A percentile compares a stretch with the other conserved stretches of the same genome.
Evolutionary conservation across 257 asterid species (phyloP).

Genomic region (Asclepias syriaca): DNA sequence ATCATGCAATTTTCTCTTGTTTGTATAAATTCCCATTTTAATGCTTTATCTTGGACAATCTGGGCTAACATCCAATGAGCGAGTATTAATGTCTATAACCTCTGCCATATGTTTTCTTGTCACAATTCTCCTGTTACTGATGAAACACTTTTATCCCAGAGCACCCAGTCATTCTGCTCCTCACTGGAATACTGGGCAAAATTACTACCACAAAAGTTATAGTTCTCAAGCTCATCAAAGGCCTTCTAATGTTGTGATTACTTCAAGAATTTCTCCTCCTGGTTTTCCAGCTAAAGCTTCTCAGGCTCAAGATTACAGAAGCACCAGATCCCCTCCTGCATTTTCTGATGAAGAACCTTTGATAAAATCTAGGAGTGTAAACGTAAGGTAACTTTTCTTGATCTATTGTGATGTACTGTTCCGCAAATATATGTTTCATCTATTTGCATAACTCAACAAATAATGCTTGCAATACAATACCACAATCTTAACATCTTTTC

Average conservation of each 20-base stretch:
- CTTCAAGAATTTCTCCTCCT: slow-evolving; percentile 24
- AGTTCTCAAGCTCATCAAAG: slow-evolving; percentile 38
- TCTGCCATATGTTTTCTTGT: not conserved
- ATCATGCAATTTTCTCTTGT: not conserved
- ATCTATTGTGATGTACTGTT: not conserved
- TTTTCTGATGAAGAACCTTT: slow-evolving; percentile 31
- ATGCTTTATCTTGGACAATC: not conserved
- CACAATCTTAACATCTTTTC: too few species aligned
- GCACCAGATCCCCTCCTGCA: slow-evolving; percentile 34
- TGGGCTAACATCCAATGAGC: not conserved
- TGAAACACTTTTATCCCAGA: slow-evolving; percentile 15
- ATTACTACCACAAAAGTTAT: slow-evolving; percentile 25
- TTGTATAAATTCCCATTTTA: not conserved
- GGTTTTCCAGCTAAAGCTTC: slow-evolving; percentile 24
- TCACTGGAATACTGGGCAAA: slow-evolving; percentile 33
- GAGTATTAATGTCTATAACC: not conserved
- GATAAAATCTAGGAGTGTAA: slow-evolving; percentile 29
- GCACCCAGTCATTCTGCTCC: slow-evolving; percentile 32
- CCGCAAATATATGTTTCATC: not conserved
- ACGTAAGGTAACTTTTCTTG: slow-evolving; percentile 32
- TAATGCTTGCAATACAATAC: not conserved
- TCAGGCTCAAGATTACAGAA: slow-evolving; percentile 29
- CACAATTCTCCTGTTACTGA: slow-evolving; percentile 3
- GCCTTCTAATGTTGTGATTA: slow-evolving; percentile 26
- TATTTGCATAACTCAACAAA: not conserved